These are phyloP conservation scores for Fusarium pilosicola DNA, from an alignment of 2,329 filamentous ascomycete species.

Conservation along the genomic window DNA sequence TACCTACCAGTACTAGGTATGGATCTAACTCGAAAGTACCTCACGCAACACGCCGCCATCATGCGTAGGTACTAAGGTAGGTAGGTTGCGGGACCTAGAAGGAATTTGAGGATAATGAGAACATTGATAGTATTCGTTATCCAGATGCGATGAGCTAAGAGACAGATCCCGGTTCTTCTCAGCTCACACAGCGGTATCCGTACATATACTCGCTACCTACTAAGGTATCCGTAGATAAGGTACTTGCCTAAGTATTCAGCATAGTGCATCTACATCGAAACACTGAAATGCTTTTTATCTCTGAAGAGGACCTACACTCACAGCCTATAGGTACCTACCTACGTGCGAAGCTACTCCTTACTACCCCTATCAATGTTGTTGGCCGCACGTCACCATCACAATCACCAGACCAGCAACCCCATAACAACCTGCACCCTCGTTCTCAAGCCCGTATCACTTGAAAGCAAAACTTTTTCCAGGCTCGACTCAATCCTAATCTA, in stretches of 20 bases:
- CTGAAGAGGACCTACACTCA: not conserved
- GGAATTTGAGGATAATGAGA: slow-evolving; percentile 1
- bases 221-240: not conserved
- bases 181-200: not conserved
- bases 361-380: slow-evolving; percentile 8
- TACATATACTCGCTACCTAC: not conserved
- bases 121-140: not conserved
- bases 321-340: not conserved
- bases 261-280: not conserved
- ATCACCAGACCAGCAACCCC: slow-evolving; percentile 32
- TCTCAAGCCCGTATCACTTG: slow-evolving; percentile 1
- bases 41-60: slow-evolving; percentile 11
- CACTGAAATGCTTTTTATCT: not conserved
- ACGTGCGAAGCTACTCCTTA: not conserved
- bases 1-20: not conserved
- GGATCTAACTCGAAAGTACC: not conserved
- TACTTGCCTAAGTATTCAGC: not conserved
- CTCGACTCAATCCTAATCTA: not conserved
- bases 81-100: not conserved
- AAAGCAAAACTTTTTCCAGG: not conserved
- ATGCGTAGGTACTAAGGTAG: not conserved
- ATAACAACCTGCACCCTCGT: slow-evolving; percentile 21
- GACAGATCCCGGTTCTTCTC: not conserved
- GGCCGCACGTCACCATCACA: slow-evolving; percentile 23
- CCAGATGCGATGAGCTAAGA: slow-evolving; percentile 5